A percentile compares a stretch with the other conserved stretches of the same genome.
These are phyloP conservation scores for Macrocystidia cucumis DNA, from an alignment of 1,284 basidiomycete genomes.

Conservation along the genomic window DNA sequence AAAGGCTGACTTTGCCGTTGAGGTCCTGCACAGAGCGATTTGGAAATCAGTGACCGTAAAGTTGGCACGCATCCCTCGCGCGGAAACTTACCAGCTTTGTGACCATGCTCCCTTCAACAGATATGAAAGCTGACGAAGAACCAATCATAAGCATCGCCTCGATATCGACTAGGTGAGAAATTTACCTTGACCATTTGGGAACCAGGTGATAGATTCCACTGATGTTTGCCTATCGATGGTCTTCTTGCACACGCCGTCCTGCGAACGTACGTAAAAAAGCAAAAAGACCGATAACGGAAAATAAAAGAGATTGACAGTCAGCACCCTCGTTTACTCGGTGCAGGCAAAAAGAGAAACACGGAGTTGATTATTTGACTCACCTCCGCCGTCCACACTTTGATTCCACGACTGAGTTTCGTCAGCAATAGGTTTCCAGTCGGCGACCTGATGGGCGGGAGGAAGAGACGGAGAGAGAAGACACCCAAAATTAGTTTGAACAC, in stretches of 20 bases:
- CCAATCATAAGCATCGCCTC: not conserved
- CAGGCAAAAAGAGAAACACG: too few species aligned
- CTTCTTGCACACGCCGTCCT: conserved; percentile 68
- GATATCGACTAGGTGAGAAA: not conserved
- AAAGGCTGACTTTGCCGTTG: conserved; percentile 19
- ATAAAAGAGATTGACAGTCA: conserved; percentile 2
- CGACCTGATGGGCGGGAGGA: conserved; percentile 37
- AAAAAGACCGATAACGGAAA: conserved; percentile 7
- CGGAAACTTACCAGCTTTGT: conserved; percentile 26
- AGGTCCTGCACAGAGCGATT: conserved; percentile 15
- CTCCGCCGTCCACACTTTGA: conserved; percentile 69
- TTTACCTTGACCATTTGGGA: conserved; percentile 57
- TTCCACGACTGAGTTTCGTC: conserved; percentile 60
- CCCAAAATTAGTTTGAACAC: conserved; percentile 1
- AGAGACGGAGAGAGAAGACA: conserved; percentile 1
- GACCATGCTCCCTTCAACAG: conserved; percentile 28
- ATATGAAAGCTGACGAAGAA: conserved; percentile 22
- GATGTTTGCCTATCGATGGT: conserved; percentile 57
- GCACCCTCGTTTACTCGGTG: too few species aligned
- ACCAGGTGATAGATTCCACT: conserved; percentile 69
- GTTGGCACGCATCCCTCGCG: too few species aligned
- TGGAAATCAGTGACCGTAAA: not conserved
- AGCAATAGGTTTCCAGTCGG: conserved; percentile 55
- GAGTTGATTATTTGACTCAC: conserved; percentile 26
- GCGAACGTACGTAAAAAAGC: conserved; percentile 9